Percentiles rank a stretch among this genome's conserved stretches.
These are phyloP conservation scores for Symbiotaphrina buchneri DNA, from an alignment of 495 filamentous ascomycete species.

Conservation along the genomic window DNA sequence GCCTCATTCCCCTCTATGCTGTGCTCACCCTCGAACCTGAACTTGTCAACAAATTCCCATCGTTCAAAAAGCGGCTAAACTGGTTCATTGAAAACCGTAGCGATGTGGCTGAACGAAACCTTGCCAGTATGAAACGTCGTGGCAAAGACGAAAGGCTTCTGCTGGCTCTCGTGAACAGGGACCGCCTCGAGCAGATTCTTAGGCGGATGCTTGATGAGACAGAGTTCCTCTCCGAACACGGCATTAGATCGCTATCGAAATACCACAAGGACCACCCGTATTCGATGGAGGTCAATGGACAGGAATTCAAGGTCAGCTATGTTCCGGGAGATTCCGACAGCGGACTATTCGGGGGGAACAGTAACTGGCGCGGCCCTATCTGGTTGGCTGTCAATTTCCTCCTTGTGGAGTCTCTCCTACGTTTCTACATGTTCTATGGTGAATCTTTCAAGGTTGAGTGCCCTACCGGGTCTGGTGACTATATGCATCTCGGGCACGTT, in stretches of 20 bases:
- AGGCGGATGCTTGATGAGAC: conserved; percentile 82
- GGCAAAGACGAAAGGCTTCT: conserved; percentile 77
- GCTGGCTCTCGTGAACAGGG: conserved; percentile 71
- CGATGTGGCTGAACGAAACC: not conserved
- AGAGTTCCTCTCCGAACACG: conserved; percentile 77
- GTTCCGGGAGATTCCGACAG: conserved; percentile 89
- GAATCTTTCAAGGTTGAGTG: conserved; percentile 75
- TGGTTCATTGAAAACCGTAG: conserved; percentile 45
- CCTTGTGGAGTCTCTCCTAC: conserved; percentile 72
- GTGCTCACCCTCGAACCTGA: conserved; percentile 84
- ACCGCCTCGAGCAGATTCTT: conserved; percentile 65
- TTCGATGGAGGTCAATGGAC: conserved; percentile 88
- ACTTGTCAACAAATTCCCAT: conserved; percentile 72
- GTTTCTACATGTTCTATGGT: conserved; percentile 92
- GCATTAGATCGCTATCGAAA: conserved; percentile 86
- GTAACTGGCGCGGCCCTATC: conserved; percentile 87
- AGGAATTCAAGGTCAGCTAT: conserved; percentile 72
- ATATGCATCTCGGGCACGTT: conserved; percentile 92
- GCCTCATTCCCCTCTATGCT: conserved; percentile 80
- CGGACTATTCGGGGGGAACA: conserved; percentile 85
- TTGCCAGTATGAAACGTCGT: conserved; percentile 54
- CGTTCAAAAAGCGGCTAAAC: conserved; percentile 78
- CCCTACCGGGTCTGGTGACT: conserved; percentile 79
- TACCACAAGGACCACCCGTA: conserved; percentile 77
- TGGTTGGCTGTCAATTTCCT: conserved; percentile 96